These are phyloP conservation scores for Rhodotorula sphaerocarpa DNA, from an alignment of 768 basidiomycete species.

Conservation along the genomic window DNA sequence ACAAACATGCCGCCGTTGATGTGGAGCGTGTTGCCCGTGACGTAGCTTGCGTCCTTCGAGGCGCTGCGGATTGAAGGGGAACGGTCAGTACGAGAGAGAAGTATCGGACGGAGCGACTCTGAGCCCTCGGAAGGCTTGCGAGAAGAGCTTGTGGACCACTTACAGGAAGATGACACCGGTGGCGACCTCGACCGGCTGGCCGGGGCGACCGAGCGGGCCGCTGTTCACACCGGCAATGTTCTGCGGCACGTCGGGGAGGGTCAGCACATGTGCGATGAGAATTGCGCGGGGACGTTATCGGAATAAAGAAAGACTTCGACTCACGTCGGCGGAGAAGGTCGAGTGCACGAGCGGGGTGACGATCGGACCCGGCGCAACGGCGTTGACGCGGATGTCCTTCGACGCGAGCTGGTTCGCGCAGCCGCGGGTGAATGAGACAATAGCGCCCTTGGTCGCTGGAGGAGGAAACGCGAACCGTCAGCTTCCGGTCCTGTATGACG, in stretches of 20 bases:
- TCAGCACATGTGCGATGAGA: neutral
- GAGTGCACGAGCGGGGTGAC: constrained; percentile 50
- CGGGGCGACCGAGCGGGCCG: constrained; percentile 50
- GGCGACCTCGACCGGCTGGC: constrained; percentile 52
- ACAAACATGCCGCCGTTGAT: constrained; percentile 32
- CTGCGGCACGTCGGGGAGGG: constrained; percentile 34
- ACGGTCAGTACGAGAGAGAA: neutral
- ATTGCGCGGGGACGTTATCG: too few species aligned
- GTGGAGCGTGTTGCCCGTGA: constrained; percentile 43
- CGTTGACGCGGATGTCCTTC: constrained; percentile 50
- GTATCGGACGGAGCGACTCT: too few species aligned
- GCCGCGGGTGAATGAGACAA: constrained; percentile 50
- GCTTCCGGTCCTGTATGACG: too few species aligned
- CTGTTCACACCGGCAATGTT: constrained; percentile 45
- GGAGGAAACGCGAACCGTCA: too few species aligned
- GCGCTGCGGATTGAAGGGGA: constrained; percentile 32
- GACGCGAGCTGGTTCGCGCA: constrained; percentile 52
- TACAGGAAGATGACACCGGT: constrained; percentile 50
- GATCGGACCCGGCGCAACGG: constrained; percentile 44
- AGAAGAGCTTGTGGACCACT: too few species aligned
- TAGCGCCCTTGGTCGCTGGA: constrained; percentile 52
- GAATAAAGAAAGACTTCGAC: too few species aligned
- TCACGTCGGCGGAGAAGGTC: constrained; percentile 14
- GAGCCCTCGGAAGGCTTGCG: neutral
- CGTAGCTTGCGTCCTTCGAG: constrained; percentile 49